Percentiles rank a stretch among this genome's conserved stretches.
phyloP scores from a whole-genome alignment of 2,329 filamentous ascomycete species.

The Penicillium sp. region DNA sequence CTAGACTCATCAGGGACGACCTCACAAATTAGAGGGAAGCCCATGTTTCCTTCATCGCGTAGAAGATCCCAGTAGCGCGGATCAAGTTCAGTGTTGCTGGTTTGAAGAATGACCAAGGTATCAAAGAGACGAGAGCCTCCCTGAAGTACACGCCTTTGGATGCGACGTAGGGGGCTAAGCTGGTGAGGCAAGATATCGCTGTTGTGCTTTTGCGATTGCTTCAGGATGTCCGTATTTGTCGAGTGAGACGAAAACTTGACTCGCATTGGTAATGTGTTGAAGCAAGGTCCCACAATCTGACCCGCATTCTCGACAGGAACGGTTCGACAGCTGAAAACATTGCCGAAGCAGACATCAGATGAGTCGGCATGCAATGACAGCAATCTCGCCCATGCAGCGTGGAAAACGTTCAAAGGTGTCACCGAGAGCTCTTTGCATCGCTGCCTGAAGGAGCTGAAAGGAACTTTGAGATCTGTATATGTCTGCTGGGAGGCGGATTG shows the following conservation, averaged over 20 bases:
- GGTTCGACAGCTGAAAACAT: slow-evolving; percentile 74
- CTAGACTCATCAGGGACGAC: slow-evolving; percentile 54
- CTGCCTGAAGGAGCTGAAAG: slow-evolving; percentile 47
- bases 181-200: slow-evolving; percentile 63
- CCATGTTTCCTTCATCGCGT: slow-evolving; percentile 53
- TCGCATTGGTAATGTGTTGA: slow-evolving; percentile 79
- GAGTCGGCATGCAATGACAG: slow-evolving; percentile 54
- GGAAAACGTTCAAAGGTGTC: slow-evolving; percentile 63
- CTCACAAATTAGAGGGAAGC: slow-evolving; percentile 72
- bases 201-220: slow-evolving; percentile 59
- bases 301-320: slow-evolving; percentile 63
- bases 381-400: slow-evolving; percentile 67
- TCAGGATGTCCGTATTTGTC: slow-evolving; percentile 56
- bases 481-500: slow-evolving; percentile 14
- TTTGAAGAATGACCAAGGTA: slow-evolving; percentile 74
- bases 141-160: slow-evolving; percentile 54
- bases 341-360: slow-evolving; percentile 77
- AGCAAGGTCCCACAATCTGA: slow-evolving; percentile 77
- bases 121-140: slow-evolving; percentile 65
- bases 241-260: slow-evolving; percentile 48
- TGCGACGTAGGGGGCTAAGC: slow-evolving; percentile 66
- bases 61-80: slow-evolving; percentile 49
- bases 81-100: slow-evolving; percentile 47
- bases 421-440: slow-evolving; percentile 52
- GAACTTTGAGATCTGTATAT: slow-evolving; percentile 25